Base-by-base conservation (phyloP, 805 yeast genomes). In the Nakazawaea peltata region DNA sequence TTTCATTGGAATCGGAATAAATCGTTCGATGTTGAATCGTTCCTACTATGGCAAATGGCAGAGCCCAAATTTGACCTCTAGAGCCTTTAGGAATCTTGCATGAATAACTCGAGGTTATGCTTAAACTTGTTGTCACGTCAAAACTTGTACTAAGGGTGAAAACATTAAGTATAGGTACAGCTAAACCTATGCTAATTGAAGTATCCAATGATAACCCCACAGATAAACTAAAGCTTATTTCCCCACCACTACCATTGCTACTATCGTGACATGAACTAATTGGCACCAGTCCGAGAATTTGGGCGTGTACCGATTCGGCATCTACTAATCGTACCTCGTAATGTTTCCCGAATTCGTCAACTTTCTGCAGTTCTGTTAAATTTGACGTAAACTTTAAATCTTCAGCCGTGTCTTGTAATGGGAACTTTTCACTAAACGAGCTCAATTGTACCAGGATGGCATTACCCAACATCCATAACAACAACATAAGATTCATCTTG, bases 1-100 rank as follows among this genome's bases (percentile, higher is more conserved):
- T 14, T 4, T 14, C 31, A 14, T n/a, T 30, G 17, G 14, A 13
- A 13, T 28, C 28, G 28, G 10, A 5, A 17, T 32, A 32, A 4
- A 24, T 9, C 7, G 14, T n/a, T 12, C 34, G 24, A 7, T 37
- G 36, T 18, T 33, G 34, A 17, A 37, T 13, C 5, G 26, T 13
- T 4, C 28, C 41, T 19, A 26, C 18, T 11, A 33, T 32, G 13
- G 34, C 37, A 33, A 33, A 33, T 7, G 41, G 37, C 6, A 32
- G 26, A 11, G 37, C 41, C 36, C 33, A 37, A 26, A 37, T 29
- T 33, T 37, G 41, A n/a, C 36, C 37, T 30, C 34, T 28, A 14
- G 36, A 26, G n/a, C 41, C 41, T 26, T 37, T 32, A 11, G 36
- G 33, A 12, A 33, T 29, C 15, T 18, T 32, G 16, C 41, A 37